Base-by-base conservation (phyloP, 2,329 filamentous ascomycete genomes). In the Cladophialophora yegresii region DNA sequence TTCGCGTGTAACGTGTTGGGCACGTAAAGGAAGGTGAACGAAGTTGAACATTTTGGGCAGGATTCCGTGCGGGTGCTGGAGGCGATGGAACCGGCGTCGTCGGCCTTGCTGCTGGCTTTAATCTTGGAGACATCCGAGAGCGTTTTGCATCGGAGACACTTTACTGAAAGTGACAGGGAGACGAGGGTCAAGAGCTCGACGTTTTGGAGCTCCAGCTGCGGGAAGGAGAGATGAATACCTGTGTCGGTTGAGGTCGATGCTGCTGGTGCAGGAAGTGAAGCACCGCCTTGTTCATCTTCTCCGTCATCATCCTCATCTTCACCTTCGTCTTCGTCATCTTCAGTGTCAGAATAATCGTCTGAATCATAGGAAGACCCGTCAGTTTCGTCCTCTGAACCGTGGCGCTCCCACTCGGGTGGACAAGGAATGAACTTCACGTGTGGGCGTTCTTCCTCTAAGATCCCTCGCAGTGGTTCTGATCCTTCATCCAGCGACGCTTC, bases 81-180 rank as follows among this genome's bases (percentile, higher is more conserved):
- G 16, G 49, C 49, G 4, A 49, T 45, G 22, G 77, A 6, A 16
- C 55, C 73, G 12, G 77, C 70, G 3, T 20, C 20, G 26, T 40
- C 28, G 10, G 30, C 36, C 23, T 36, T 36, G 28, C 75, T 76
- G 47, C 82, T 82, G 51, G 87, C 83, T 62, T 84, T 86, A 8
- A 93, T 79, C 26, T 86, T 85, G 7, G 85, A 85, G 47, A 93
- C 77, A 67, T 95, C 91, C 71, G 87, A 86, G 12, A 82, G 75
- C 3, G 89, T 89, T 74, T 89, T 92, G 81, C 91, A 96, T 43
- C 91, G 85, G 58, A 88, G 85, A 74, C 91, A 96, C 74, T 92
- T 93, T 67, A 92, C 81, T 2, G 84, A 89, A 67, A 95, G 80
- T 63, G 85, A 87, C 33, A 95, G 78, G 26, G 84, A 81, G 0